These are phyloP conservation scores for Salix caprea DNA, from an alignment of 345 rosid species.

Conservation along the genomic window DNA sequence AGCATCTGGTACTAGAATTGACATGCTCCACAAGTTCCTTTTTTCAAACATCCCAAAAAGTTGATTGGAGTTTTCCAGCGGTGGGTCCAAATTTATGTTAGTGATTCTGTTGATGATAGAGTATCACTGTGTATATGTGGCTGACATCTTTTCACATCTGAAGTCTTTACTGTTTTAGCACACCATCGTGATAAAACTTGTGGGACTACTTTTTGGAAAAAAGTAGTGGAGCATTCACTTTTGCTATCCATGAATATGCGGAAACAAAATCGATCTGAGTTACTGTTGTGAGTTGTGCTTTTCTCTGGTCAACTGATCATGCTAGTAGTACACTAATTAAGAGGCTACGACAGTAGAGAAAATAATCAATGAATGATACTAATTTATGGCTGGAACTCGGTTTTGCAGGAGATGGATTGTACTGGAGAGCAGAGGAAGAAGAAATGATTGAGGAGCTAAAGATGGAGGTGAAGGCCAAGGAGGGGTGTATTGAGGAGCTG, in stretches of 20 bases:
- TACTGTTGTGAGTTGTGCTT: neutral
- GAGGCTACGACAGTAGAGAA: neutral
- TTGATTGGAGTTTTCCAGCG: neutral
- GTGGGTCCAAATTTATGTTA: neutral
- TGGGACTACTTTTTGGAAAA: neutral
- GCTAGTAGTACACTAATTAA: neutral
- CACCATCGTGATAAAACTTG: neutral
- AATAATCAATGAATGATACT: neutral
- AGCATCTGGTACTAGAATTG: neutral
- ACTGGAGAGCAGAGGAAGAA: slow-evolving; percentile 45
- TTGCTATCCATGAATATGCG: neutral
- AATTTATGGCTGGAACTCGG: no score
- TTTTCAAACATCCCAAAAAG: neutral
- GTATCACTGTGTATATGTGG: neutral
- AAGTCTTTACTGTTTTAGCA: neutral
- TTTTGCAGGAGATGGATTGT: slow-evolving; percentile 35
- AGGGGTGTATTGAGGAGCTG: slow-evolving; percentile 45
- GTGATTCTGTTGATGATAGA: neutral
- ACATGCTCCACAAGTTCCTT: neutral
- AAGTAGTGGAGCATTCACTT: neutral
- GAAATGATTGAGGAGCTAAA: slow-evolving; percentile 48
- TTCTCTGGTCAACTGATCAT: neutral
- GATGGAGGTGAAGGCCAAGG: slow-evolving; percentile 46
- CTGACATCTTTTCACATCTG: neutral
- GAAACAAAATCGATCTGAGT: neutral